phyloP scores from a whole-genome alignment of 2,329 filamentous ascomycete species.

The Talaromyces sp. region DNA sequence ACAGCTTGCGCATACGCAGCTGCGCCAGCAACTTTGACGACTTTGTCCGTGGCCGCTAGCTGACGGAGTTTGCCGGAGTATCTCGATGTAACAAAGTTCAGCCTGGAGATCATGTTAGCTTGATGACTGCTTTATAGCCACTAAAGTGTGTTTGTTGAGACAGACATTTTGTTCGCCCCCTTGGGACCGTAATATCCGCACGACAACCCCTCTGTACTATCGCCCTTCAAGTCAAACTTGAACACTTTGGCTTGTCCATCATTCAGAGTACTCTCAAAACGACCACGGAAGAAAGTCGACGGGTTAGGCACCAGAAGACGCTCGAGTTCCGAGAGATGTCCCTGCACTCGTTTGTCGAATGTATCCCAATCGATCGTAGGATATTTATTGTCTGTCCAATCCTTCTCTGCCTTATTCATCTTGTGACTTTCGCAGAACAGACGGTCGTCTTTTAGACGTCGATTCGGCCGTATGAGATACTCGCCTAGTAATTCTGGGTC shows the following conservation, averaged over 20 bases:
- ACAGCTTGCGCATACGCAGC: slow-evolving; percentile 71
- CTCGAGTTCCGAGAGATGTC: slow-evolving; percentile 57
- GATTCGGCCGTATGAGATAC: slow-evolving; percentile 44
- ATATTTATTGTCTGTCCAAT: slow-evolving; percentile 59
- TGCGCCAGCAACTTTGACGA: slow-evolving; percentile 66
- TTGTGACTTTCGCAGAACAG: slow-evolving; percentile 66
- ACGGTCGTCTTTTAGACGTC: slow-evolving; percentile 37
- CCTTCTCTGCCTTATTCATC: slow-evolving; percentile 51
- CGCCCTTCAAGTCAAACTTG: slow-evolving; percentile 51
- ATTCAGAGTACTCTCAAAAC: slow-evolving; percentile 56
- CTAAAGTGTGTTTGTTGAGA: neutral
- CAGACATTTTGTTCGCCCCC: slow-evolving; percentile 70
- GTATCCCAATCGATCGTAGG: slow-evolving; percentile 68
- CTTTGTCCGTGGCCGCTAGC: slow-evolving; percentile 61
- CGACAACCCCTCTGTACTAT: slow-evolving; percentile 55
- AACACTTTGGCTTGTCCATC: slow-evolving; percentile 61
- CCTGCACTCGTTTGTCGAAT: slow-evolving; percentile 59
- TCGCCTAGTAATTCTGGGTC: slow-evolving; percentile 55
- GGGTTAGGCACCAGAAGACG: slow-evolving; percentile 55
- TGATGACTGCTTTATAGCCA: neutral
- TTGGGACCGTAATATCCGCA: slow-evolving; percentile 83
- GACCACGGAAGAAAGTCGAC: slow-evolving; percentile 60
- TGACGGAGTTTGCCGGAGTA: slow-evolving; percentile 62
- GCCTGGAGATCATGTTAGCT: slow-evolving; percentile 30
- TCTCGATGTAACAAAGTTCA: slow-evolving; percentile 59